These are phyloP conservation scores for Monilinia polystroma DNA, from an alignment of 2,329 filamentous ascomycete genomes.

Conservation along the genomic window DNA sequence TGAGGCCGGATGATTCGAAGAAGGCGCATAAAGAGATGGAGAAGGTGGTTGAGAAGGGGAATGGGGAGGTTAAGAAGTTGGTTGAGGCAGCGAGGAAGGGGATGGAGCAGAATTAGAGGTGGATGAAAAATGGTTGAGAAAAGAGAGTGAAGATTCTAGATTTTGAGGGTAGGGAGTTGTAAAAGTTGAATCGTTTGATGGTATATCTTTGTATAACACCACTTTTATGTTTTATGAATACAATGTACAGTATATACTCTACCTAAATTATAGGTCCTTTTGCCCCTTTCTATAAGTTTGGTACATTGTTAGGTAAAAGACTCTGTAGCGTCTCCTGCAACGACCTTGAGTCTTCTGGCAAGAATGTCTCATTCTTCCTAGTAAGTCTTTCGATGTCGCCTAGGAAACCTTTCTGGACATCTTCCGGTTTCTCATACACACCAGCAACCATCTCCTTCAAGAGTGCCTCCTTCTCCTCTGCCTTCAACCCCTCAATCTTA, in stretches of 20 bases:
- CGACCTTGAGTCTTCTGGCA: constrained; percentile 34
- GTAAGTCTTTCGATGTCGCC: constrained; percentile 32
- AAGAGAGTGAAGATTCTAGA: background rate
- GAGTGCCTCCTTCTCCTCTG: constrained; percentile 30
- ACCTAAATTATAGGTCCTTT: constrained; percentile 12
- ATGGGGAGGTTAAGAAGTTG: constrained; percentile 40
- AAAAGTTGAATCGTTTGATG: constrained; percentile 9
- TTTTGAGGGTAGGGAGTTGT: background rate
- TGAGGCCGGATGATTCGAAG: constrained; percentile 43
- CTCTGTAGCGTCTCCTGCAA: constrained; percentile 37
- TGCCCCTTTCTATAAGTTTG: constrained; percentile 9
- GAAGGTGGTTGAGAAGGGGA: constrained; percentile 41
- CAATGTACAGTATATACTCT: constrained; percentile 23
- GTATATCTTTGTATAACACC: constrained; percentile 29
- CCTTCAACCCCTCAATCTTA: constrained; percentile 23
- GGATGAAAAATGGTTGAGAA: background rate
- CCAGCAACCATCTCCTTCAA: constrained; percentile 37
- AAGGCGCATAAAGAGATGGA: constrained; percentile 44
- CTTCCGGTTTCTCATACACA: constrained; percentile 34
- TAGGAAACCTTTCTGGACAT: constrained; percentile 25
- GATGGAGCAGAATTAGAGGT: constrained; percentile 37
- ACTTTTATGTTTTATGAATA: constrained; percentile 18
- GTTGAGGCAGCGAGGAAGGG: constrained; percentile 42
- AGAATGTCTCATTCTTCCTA: constrained; percentile 39
- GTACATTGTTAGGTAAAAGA: constrained; percentile 31